Evolutionary conservation across 345 rosid species (phyloP), one percentile per base, ranked within the genome.

Genomic region (Populus deltoides): DNA sequence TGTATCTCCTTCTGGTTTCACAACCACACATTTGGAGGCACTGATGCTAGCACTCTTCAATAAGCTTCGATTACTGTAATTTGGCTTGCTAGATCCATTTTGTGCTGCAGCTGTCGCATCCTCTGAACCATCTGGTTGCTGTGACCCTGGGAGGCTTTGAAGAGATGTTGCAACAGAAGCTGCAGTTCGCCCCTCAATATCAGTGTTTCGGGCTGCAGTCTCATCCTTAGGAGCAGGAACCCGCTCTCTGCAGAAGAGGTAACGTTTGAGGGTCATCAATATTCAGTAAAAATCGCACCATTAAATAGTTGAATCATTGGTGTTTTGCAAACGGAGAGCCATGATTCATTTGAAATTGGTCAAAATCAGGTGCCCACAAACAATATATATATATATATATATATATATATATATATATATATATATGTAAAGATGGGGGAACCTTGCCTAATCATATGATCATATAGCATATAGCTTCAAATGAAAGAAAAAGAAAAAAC

Each of bases 1-100:
- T 1, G 80, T 31, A 45, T 86, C 88, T 71, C 71, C 76, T 74
- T 75, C 89, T 68, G 77, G 85, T 81, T 89, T 78, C 73, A 86
- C 84, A 59, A 84, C 94, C 36, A 93, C 86, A 68, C 99, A 93
- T 83, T 93, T 90, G 74, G 99, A 93, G 79, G 89, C 99, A 78
- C 98, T 96, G 74, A 96, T 96, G 85, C 98, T 96, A 55, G 92
- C 93, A 84, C 99, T 96, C 86, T 96, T 96, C 86, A 93, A 80
- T 68, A 96, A 81, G 89, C 90, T 88, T 29, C 94, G 93, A 12
- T 84, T 85, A 36, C 89, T 89, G 81, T 78, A 77, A 72, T 85
- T 89, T 24, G 91, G 67, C 70, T 80, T 88, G 85, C 62, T 65
- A 27, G 36, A 65, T 57, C 85, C 89, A 72, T 82, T 85, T 71